Evolutionary conservation across 2,329 filamentous ascomycete genomes (phyloP), one percentile per base, ranked within the genome.

Genomic region (Zymoseptoria ardabiliae): DNA sequence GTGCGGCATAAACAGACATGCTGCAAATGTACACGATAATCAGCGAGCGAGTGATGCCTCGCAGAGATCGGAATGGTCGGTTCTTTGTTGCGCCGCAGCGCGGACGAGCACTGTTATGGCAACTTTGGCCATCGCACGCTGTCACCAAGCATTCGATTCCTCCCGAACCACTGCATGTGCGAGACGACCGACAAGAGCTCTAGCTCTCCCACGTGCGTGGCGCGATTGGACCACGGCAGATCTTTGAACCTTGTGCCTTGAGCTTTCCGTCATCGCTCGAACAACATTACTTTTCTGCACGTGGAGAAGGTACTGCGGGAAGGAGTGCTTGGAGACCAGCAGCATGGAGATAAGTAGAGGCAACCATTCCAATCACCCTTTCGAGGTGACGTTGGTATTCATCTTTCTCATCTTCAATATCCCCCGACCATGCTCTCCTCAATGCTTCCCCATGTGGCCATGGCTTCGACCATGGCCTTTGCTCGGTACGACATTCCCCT

Each of bases 401-500:
- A n/a, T n/a, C 35, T 6, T 17, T 45, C 35, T 45, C 35, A 17
- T 7, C 13, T n/a, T n/a, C 13, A 13, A 7, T 13, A 45, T 45
- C 3, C 35, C n/a, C 17, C 53, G 21, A 60, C 30, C 4, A 67
- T 64, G 61, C 35, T 57, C 48, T 63, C 59, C 48, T 28, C 60
- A 23, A 50, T 59, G 28, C 52, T 64, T 48, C 56, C 35, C 11
- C 2, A n/a, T 17, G 0, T 45, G 35, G 35, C 35, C 35, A 45
- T 45, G 35, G 35, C 35, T 45, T n/a, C 17, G 11, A 55, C 53
- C 19, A 52, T 62, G 6, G 59, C 63, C 5, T 48, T 53, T 11
- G 69, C 69, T 2, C 70, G 70, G 53, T 68, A 69, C 13, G 70
- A 75, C 50, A 68, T 72, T 48, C 74, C 73, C 59, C 69, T 80